Evolutionary conservation across 2,329 filamentous ascomycete genomes (phyloP), one percentile per base, ranked within the genome.

Genomic region (Plectosphaerella plurivora): DNA sequence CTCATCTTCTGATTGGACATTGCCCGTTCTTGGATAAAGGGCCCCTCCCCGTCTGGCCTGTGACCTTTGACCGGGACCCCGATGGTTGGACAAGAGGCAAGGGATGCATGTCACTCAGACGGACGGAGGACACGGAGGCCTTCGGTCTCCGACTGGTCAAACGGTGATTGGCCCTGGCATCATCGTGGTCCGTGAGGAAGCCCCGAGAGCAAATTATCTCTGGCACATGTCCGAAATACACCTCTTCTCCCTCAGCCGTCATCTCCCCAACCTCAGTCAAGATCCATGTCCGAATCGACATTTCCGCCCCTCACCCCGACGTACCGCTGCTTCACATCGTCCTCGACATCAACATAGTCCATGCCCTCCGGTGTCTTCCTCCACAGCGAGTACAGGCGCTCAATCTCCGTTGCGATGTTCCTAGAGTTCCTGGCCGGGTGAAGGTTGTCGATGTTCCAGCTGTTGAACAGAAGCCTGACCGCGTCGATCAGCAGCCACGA

Each of bases 291-390:
- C 28, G 28, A 33, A 33, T 9, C 28, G 7, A 33, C 28, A 33
- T 33, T 33, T 33, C 28, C 22, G 22, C 22, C 28, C 28, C 56
- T 57, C 54, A 57, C 25, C 14, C 35, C 42, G 36, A 37, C 3
- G 46, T 55, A 55, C 25, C 51, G 37, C 4, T 47, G 41, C 22
- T 35, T 36, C 15, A 51, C 46, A 45, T 56, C 57, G 22, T 58
- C 57, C 24, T 63, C 65, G 14, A 68, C 53, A 52, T 72, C 70
- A n/a, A 61, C 53, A 53, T 68, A 66, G 7, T 59, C 50, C 37
- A 18, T 51, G 2, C 68, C 68, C 14, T 68, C 68, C 1, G 62
- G 57, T 0, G 63, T 69, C 4, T 53, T 50, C 51, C 61, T 62
- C 70, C 70, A 73, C 9, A 53, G 24, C 42, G 52, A 47, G 44